These are phyloP conservation scores for Pinus albicaulis DNA, from an alignment of 75 land plant genomes.

Conservation along the genomic window DNA sequence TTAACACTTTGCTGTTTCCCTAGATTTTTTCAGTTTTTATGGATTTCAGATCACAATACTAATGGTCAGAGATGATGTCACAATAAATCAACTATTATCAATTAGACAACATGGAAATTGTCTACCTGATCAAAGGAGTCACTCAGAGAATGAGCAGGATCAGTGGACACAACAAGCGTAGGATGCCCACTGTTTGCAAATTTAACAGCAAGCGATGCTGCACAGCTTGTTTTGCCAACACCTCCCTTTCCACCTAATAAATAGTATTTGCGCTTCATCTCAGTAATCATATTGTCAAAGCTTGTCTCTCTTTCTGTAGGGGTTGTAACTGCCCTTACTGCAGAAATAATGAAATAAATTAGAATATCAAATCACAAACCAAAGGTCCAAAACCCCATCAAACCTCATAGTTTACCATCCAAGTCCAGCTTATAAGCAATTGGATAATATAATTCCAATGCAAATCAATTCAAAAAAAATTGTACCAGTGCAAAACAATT, in stretches of 20 bases:
- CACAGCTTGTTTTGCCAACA: slow-evolving; percentile 94
- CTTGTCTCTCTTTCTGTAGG: slow-evolving; percentile 56
- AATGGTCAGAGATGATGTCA: slow-evolving; percentile 5
- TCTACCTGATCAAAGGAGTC: slow-evolving; percentile 91
- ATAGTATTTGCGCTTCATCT: slow-evolving; percentile 64
- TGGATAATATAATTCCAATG: not conserved
- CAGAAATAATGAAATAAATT: not conserved
- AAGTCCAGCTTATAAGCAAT: slow-evolving; percentile 1
- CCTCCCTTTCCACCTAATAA: slow-evolving; percentile 95
- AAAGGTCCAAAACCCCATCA: not conserved
- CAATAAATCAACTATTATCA: not conserved
- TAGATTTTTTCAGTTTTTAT: not conserved
- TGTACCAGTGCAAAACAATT: not conserved
- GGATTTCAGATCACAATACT: not conserved
- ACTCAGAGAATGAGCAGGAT: slow-evolving; percentile 92
- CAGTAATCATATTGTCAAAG: slow-evolving; percentile 74
- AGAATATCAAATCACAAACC: slow-evolving; percentile 3
- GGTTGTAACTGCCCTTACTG: slow-evolving; percentile 73
- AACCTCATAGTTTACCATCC: not conserved
- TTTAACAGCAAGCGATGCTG: slow-evolving; percentile 91
- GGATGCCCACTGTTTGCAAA: slow-evolving; percentile 90
- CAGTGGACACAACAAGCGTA: slow-evolving; percentile 88
- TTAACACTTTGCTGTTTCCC: not conserved
- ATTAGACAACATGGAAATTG: not conserved
- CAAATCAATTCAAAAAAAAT: not conserved